These are phyloP conservation scores for Pseudomassariella vexata DNA, from an alignment of 2,329 filamentous ascomycete genomes.

Conservation along the genomic window DNA sequence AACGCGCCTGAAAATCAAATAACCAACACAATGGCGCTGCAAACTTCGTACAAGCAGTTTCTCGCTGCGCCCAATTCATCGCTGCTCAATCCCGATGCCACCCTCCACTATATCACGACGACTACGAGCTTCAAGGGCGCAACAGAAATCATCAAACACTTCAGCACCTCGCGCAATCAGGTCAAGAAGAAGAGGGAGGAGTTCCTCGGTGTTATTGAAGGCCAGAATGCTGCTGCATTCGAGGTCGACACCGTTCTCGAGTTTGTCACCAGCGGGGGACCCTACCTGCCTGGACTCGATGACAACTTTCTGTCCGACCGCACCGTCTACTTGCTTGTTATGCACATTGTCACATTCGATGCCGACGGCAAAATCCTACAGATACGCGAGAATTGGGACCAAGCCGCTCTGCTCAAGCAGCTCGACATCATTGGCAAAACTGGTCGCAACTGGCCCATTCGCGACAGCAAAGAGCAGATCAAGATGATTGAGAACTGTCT, in stretches of 20 bases:
- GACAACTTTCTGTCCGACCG: slow-evolving; percentile 90
- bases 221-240: slow-evolving; percentile 60
- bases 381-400: slow-evolving; percentile 92
- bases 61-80: slow-evolving; percentile 60
- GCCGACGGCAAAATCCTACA: slow-evolving; percentile 71
- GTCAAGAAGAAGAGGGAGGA: slow-evolving; percentile 81
- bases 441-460: slow-evolving; percentile 91
- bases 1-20: no score
- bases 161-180: slow-evolving; percentile 63
- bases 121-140: slow-evolving; percentile 67
- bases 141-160: slow-evolving; percentile 76
- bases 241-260: slow-evolving; percentile 81
- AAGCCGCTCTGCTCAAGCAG: slow-evolving; percentile 86
- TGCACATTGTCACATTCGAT: slow-evolving; percentile 86
- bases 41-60: slow-evolving; percentile 64
- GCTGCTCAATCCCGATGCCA: slow-evolving; percentile 58
- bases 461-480: slow-evolving; percentile 78
- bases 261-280: slow-evolving; percentile 74
- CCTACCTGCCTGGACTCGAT: slow-evolving; percentile 82
- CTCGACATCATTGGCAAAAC: slow-evolving; percentile 88
- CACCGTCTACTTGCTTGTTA: slow-evolving; percentile 70
- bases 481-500: slow-evolving; percentile 64
- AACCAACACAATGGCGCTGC: slow-evolving; percentile 37
- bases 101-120: slow-evolving; percentile 85
- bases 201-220: slow-evolving; percentile 68